Percentiles rank a stretch among this genome's conserved stretches.
These are phyloP conservation scores for Mrakia gelida DNA, from an alignment of 768 basidiomycete genomes.

Conservation along the genomic window DNA sequence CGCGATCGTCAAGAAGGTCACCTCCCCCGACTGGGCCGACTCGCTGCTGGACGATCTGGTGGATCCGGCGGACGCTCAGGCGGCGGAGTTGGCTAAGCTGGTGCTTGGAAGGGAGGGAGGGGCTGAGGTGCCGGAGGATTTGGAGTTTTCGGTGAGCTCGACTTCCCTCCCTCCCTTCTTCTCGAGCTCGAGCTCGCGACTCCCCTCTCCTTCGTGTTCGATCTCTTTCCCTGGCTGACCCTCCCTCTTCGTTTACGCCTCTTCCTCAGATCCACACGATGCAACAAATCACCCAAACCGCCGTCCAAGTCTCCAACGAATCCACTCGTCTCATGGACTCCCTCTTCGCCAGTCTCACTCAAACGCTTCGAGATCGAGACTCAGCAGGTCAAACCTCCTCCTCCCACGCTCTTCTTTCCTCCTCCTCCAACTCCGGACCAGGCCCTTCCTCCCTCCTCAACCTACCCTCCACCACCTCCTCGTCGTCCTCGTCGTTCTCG, in stretches of 20 bases:
- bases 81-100: slow-evolving; percentile 4
- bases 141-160: slow-evolving; percentile 25
- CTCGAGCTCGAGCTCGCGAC: not conserved
- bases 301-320: slow-evolving; percentile 26
- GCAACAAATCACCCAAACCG: slow-evolving; percentile 30
- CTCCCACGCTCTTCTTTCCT: not conserved
- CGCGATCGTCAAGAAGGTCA: slow-evolving; percentile 12
- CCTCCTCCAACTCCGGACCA: not conserved
- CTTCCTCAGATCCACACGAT: slow-evolving; percentile 26
- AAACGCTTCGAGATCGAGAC: slow-evolving; percentile 12
- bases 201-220: not conserved
- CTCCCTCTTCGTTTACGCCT: not conserved
- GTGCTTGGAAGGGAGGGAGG: not conserved
- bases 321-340: slow-evolving; percentile 23
- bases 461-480: not conserved
- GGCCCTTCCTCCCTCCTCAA: not conserved
- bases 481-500: not conserved
- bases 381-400: not conserved
- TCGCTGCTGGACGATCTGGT: slow-evolving; percentile 11
- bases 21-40: not conserved
- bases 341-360: slow-evolving; percentile 19
- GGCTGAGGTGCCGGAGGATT: slow-evolving; percentile 17
- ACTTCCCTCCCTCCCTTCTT: slow-evolving; percentile 12
- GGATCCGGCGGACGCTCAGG: slow-evolving; percentile 13
- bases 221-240: too few relatives aligned